phyloP scores from a whole-genome alignment of 1,284 basidiomycete genomes.

The Cutaneotrichosporon sp. region DNA sequence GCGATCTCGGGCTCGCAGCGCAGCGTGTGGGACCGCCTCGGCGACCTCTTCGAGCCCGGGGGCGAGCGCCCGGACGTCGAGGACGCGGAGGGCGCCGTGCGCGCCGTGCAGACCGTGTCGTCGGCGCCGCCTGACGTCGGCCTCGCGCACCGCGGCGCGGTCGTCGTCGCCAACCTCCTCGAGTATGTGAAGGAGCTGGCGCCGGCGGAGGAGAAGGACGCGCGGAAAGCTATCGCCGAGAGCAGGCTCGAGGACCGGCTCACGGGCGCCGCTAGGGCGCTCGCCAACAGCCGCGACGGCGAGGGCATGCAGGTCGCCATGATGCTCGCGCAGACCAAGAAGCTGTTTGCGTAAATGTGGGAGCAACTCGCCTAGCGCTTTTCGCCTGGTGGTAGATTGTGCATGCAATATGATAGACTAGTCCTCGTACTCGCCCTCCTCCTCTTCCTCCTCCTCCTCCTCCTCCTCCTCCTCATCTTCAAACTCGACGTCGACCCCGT shows the following conservation, averaged over 20 bases:
- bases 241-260: slow-evolving; percentile 8
- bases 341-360: slow-evolving; percentile 2
- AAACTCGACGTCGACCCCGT: slow-evolving; percentile 11
- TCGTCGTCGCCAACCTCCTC: slow-evolving; percentile 69
- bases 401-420: background rate
- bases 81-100: slow-evolving; percentile 31
- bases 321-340: slow-evolving; percentile 7
- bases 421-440: slow-evolving; percentile 15
- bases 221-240: background rate
- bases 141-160: slow-evolving; percentile 71
- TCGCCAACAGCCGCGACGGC: background rate
- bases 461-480: slow-evolving; percentile 9
- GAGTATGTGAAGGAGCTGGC: slow-evolving; percentile 18
- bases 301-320: slow-evolving; percentile 2
- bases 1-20: slow-evolving; percentile 49
- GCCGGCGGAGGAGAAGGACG: background rate
- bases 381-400: too few species aligned
- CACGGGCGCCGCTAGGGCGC: background rate
- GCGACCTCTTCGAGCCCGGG: slow-evolving; percentile 59
- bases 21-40: slow-evolving; percentile 63
- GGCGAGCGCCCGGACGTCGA: slow-evolving; percentile 21
- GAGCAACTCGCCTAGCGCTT: too few species aligned
- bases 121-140: slow-evolving; percentile 52
- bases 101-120: slow-evolving; percentile 36
- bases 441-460: slow-evolving; percentile 11